Evolutionary conservation across 495 filamentous ascomycete species (phyloP), one percentile per base, ranked within the genome.

Genomic region (Penicillium crystallinum): DNA sequence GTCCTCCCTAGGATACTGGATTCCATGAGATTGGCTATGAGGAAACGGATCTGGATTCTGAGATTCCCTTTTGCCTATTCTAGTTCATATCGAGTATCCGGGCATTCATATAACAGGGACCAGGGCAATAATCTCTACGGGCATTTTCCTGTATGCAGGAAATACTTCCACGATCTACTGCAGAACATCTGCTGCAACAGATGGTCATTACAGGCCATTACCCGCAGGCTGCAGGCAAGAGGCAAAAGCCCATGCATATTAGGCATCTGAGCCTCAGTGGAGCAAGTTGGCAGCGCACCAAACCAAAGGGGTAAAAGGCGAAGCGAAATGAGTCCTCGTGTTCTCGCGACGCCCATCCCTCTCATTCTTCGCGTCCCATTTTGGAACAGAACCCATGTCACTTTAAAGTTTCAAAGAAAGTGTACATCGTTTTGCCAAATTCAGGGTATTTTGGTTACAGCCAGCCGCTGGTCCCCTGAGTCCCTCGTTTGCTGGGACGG

Each of bases 221-320:
- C 49, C 56, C 52, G 56, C 54, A 58, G 49, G 9, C 54, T 62
- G 62, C 57, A 65, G 56, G 57, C 52, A 60, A 63, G 39, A 14
- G 18, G 48, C 22, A 25, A 3, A 42, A 53, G 49, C 53, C 58
- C 49, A 54, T 62, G 54, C 56, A 59, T 55, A 30, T 23, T 46
- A 51, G 45, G 56, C 52, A 55, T 15, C 52, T 58, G 29, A 38
- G 40, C 36, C 48, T 53, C 49, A 51, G 55, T 54, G 54, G 53
- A 41, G 34, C 22, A 6, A 35, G 52, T 55, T 46, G 52, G 22
- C 45, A 27, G 22, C 21, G 1, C 30, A 27, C 37, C 10, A 34
- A 23, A 35, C 54, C 7, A 57, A 62, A 59, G 34, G 44, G 53
- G 62, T 23, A 64, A 64, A 56, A 53, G 61, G 61, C 29, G 42